Base-by-base conservation (phyloP, 2,329 filamentous ascomycete species). In the Fusarium kyushuense region DNA sequence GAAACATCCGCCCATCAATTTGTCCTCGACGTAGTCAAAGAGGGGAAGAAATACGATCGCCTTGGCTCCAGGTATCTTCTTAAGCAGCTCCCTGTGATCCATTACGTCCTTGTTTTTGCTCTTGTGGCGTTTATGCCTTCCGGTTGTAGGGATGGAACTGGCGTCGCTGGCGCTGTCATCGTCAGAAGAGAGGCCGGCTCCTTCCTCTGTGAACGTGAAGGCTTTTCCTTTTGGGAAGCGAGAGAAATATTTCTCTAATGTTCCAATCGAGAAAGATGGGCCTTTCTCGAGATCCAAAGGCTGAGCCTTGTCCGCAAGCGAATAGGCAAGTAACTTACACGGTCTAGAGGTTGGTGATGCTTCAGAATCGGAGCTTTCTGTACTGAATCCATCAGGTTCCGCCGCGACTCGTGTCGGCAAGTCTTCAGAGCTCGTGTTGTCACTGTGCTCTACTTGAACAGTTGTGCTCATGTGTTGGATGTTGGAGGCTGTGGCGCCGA, bases 11-110 rank as follows among this genome's bases (percentile, higher is more conserved):
- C 77, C 77, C 11, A 74, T 75, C 12, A 79, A 73, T 8, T 75
- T 74, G 14, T 78, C 78, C 29, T 77, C 76, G 0, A 75, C 69
- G 19, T 78, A 76, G 35, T 79, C 76, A 38, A 77, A 80, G 2
- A 80, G 60, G 1, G 78, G 78, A 2, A 80, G 42, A 19, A 80
- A 80, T 1, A 80, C 72, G 12, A 80, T 63, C 2, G 74, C 69
- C 38, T 77, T 77, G 2, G 76, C 78, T 6, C 76, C 76, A 0
- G 77, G 74, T 2, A 80, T 74, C 54, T 72, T 73, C 17, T 75
- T 73, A 5, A 80, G 75, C 2, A 79, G 72, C 47, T 79, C 78
- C 16, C 57, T 70, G 25, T 76, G 76, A 17, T 77, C 76, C 64
- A 77, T 75, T 8, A 57, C 68, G 3, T 61, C 60, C 27, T n/a